Base-by-base conservation (phyloP, 495 filamentous ascomycete species). In the Penicillium fimorum region DNA sequence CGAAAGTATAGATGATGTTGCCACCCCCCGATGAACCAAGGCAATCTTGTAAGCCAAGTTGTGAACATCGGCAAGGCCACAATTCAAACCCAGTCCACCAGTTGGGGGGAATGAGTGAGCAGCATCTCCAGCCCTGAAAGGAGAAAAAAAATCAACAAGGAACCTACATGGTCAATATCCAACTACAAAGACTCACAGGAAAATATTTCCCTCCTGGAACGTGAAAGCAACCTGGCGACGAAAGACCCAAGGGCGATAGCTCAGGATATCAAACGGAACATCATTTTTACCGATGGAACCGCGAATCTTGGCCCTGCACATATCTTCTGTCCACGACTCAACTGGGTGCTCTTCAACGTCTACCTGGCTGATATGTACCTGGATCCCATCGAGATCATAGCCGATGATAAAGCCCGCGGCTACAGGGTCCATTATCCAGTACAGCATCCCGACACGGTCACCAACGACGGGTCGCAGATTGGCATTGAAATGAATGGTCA, bases 71-170 rank as follows among this genome's bases (percentile, higher is more conserved):
- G 59, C 71, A 6, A 76, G 27, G 12, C 71, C 71, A 27, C 54
- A 67, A 42, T 74, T 73, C 42, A 76, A 47, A 3, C 71, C 71
- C 11, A 72, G 63, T 4, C 71, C 70, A 11, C 70, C 73, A 47
- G 66, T 63, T 25, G 70, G 64, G 24, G 69, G 68, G 52, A 71
- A 71, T 20, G 66, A 67, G 46, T 74, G 71, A 15, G 71, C 73
- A 30, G 81, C 77, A 64, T 86, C 82, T 10, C 83, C 83, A 27
- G 79, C 82, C 42, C 72, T 73, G 24, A 44, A 4, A 55, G 17
- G 37, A 30, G 17, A 42, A 30, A 53, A 6, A n/a, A 18, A 12
- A 12, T 59, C 24, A 52, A 38, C n/a, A n/a, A 35, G 42, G 11
- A 15, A 17, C 10, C 7, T 0, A 13, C 11, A 12, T 12, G 10